A percentile compares a stretch with the other conserved stretches of the same genome.
phyloP scores from a whole-genome alignment of 805 yeast genomes.

The Kuraishia cidri region DNA sequence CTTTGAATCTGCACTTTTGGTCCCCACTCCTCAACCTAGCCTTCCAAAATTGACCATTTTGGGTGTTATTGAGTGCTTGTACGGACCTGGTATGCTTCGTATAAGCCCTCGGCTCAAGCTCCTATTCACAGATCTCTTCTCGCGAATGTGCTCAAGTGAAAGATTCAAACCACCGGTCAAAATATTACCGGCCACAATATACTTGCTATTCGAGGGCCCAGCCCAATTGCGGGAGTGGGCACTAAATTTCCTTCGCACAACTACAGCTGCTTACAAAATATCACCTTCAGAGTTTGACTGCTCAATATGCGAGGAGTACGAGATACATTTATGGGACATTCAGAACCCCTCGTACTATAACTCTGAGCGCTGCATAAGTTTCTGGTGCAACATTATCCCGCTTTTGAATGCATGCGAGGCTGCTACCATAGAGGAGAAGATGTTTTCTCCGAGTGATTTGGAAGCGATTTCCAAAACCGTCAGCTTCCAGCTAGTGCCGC shows the following conservation, averaged over 20 bases:
- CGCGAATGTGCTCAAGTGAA: slow-evolving; percentile 13
- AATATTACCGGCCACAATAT: slow-evolving; percentile 42
- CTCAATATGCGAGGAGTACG: slow-evolving; percentile 47
- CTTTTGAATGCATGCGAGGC: slow-evolving; percentile 25
- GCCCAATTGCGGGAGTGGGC: slow-evolving; percentile 41
- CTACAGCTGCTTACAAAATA: slow-evolving; percentile 8
- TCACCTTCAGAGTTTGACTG: slow-evolving; percentile 15
- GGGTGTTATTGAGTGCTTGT: slow-evolving; percentile 39
- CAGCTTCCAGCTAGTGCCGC: slow-evolving; percentile 23
- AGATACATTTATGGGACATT: slow-evolving; percentile 36
- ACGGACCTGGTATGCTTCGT: slow-evolving; percentile 43
- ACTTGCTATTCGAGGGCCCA: slow-evolving; percentile 46
- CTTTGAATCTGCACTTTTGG: slow-evolving; percentile 1
- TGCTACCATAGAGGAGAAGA: slow-evolving; percentile 21
- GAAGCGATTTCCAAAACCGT: slow-evolving; percentile 10
- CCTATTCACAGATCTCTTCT: slow-evolving; percentile 27
- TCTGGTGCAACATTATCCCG: slow-evolving; percentile 36
- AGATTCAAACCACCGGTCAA: no score
- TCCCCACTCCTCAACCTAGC: not conserved
- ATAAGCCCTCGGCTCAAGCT: slow-evolving; percentile 22
- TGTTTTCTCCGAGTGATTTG: slow-evolving; percentile 15
- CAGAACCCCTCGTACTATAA: slow-evolving; percentile 44
- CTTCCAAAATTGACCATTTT: no score
- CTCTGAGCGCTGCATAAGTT: slow-evolving; percentile 26
- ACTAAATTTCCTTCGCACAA: slow-evolving; percentile 15